Evolutionary conservation across 75 land plant species (phyloP).

Genomic region (Pinus albicaulis): DNA sequence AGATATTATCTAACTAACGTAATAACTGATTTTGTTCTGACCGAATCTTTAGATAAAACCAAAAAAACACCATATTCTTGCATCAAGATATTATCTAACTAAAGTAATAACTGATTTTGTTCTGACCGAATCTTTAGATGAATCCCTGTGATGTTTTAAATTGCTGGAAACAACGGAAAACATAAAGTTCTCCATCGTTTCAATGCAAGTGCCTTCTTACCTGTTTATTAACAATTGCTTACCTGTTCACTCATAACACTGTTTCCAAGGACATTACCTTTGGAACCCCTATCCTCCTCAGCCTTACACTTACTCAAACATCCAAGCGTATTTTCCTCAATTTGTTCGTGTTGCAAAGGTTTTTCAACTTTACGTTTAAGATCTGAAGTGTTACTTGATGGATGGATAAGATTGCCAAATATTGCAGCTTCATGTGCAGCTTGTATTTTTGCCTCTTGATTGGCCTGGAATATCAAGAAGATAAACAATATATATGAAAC

Average conservation of each 20-base stretch:
- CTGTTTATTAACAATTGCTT: constrained; percentile 8
- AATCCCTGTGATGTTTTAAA: background rate
- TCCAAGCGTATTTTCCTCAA: background rate
- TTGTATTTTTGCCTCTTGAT: constrained; percentile 36
- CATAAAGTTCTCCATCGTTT: constrained; percentile 1
- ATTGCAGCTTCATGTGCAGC: constrained; percentile 48
- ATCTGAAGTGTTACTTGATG: background rate
- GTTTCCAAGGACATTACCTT: constrained; percentile 16
- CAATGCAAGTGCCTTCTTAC: constrained; percentile 5
- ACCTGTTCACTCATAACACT: constrained; percentile 13
- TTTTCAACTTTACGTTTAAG: background rate
- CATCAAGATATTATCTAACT: background rate
- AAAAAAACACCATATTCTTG: background rate
- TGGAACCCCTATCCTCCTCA: constrained; percentile 7
- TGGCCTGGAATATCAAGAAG: constrained; percentile 21
- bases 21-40: background rate
- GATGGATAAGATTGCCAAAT: constrained; percentile 27
- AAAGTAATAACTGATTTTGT: background rate
- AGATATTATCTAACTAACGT: background rate
- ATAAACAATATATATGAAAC: background rate
- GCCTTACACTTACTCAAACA: background rate
- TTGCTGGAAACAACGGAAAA: background rate
- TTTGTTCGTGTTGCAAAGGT: background rate
- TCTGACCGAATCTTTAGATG: background rate
- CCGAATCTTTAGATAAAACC: background rate